Evolutionary conservation across 2,329 filamentous ascomycete species (phyloP), one percentile per base, ranked within the genome.

Genomic region (Hypoxylon sp.): DNA sequence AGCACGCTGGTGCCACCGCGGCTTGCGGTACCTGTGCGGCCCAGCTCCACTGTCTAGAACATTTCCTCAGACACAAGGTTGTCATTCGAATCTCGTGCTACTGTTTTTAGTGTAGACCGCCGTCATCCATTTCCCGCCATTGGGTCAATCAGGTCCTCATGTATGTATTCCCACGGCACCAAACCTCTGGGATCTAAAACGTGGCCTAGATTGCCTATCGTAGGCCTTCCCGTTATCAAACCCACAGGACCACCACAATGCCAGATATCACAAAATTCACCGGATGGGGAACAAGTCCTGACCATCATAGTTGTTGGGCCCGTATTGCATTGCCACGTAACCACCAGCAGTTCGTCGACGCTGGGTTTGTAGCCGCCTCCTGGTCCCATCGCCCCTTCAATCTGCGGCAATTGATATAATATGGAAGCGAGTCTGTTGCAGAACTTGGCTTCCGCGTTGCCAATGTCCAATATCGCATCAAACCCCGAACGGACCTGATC

Each of bases 381-480:
- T 70, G 61, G 81, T 80, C 24, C 79, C 81, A 72, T 87, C 74
- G 71, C 80, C 78, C 81, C 81, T 88, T 71, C 47, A 87, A 77
- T 77, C 85, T 85, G 76, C 88, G 88, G 72, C 88, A 88, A 64
- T 87, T 84, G 68, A 88, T 85, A 71, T 87, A 88, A 70, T 86
- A 87, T 2, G 83, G 87, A 86, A 24, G 85, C 88, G 63, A 82
- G 85, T 0, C 87, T 88, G 73, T 87, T 88, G 79, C 87, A 82
- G 74, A 89, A 85, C 68, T 81, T 82, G 2, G 85, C 83, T 67
- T 87, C 85, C 70, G 85, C 80, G 52, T 87, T 83, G 47, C 82
- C 83, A 0, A 86, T 84, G 62, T 89, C 88, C 55, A 78, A 82
- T 75, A 89, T 88, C 0, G 84, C 87, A 73, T 88, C 86, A 8